Conservation (phyloP, 257 asterid species). For the Solanum arcanum region DNA sequence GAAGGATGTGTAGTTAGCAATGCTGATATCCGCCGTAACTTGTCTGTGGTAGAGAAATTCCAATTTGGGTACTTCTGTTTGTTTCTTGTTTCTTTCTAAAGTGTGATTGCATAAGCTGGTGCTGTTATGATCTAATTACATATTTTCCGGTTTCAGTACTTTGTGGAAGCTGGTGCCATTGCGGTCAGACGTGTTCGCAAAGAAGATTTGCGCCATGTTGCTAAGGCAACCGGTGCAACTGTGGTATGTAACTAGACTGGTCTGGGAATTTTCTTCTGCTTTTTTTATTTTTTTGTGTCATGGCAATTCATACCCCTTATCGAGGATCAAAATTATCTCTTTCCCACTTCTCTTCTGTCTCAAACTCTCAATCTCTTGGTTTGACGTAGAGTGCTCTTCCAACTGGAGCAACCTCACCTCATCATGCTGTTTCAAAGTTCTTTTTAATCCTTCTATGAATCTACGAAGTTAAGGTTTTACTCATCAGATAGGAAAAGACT, state of each 20-base stretch:
- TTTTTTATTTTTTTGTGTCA: neutral
- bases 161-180: constrained; percentile 93
- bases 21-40: too few relatives aligned
- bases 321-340: neutral
- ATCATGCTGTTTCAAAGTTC: neutral
- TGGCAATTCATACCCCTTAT: neutral
- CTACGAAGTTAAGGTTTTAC: neutral
- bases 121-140: neutral
- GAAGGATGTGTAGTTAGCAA: neutral
- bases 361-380: neutral
- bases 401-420: neutral
- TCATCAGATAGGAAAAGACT: neutral
- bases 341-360: neutral
- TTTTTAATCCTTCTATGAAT: neutral
- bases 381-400: neutral
- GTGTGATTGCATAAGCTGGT: neutral
- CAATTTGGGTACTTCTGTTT: neutral
- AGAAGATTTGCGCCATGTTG: constrained; percentile 90
- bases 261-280: neutral
- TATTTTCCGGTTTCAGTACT: constrained; percentile 44
- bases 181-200: constrained; percentile 93
- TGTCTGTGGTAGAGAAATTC: neutral
- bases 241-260: constrained; percentile 36
- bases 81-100: neutral
- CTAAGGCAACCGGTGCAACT: constrained; percentile 91